Conservation (phyloP, 2,329 filamentous ascomycete species). For the Verticillium nonalfalfae region DNA sequence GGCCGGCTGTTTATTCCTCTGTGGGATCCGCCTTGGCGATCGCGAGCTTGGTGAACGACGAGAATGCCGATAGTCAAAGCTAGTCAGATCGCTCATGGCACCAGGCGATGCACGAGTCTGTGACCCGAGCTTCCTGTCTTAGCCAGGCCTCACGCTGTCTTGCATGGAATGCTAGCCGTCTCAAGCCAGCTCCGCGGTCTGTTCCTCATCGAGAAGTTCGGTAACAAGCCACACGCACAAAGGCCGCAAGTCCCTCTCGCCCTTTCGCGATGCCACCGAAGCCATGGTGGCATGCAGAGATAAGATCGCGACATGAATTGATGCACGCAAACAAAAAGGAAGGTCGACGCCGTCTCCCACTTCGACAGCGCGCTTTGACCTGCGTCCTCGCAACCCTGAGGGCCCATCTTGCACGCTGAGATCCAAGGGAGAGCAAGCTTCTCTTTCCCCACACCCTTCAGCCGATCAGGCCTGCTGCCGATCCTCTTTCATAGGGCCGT, state of each 20-base stretch:
- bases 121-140: background rate
- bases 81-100: background rate
- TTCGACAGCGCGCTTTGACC: background rate
- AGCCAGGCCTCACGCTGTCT: background rate
- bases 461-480: background rate
- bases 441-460: background rate
- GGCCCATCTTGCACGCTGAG: background rate
- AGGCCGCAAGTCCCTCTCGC: background rate
- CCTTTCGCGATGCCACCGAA: background rate
- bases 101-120: background rate
- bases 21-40: background rate
- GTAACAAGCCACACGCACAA: background rate
- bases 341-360: background rate
- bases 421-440: background rate
- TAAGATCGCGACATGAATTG: background rate
- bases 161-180: background rate
- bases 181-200: background rate
- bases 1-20: background rate
- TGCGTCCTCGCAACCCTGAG: background rate
- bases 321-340: background rate
- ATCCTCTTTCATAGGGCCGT: background rate
- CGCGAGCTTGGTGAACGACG: background rate
- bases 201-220: background rate
- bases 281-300: background rate
- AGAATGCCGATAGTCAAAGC: background rate